A percentile compares a stretch with the other conserved stretches of the same genome.
phyloP scores from a whole-genome alignment of 1,139 yeast species.

The Yamadazyma songkhlaensis region DNA sequence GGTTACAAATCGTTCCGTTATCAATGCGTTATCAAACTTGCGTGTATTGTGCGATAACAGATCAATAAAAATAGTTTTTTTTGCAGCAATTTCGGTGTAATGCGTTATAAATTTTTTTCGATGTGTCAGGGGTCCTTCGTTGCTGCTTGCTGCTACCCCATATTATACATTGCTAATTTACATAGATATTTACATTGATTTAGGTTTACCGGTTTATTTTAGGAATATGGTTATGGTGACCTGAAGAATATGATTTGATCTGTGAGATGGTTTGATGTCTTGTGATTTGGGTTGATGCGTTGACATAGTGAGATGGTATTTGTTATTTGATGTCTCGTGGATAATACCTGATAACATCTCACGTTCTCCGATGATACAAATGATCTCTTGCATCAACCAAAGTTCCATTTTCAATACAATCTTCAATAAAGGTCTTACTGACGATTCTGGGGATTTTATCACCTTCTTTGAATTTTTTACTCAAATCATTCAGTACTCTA shows the following conservation, averaged over 20 bases:
- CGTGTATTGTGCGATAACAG: no score
- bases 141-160: no score
- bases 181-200: no score
- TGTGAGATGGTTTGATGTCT: no score
- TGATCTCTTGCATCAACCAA: constrained; percentile 48
- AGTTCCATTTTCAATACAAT: constrained; percentile 33
- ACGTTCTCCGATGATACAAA: background rate
- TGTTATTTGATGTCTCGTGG: no score
- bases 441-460: constrained; percentile 49
- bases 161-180: no score
- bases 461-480: constrained; percentile 9
- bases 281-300: no score
- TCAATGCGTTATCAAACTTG: no score
- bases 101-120: background rate
- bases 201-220: no score
- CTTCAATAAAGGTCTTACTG: constrained; percentile 36
- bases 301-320: no score
- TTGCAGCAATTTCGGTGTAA: constrained; percentile 2
- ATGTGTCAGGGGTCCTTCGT: no score
- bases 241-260: background rate
- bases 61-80: background rate
- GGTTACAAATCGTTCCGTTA: no score
- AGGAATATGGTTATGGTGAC: background rate
- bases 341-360: background rate
- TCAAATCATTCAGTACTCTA: constrained; percentile 7